Percentiles rank a stretch among this genome's conserved stretches.
These are phyloP conservation scores for Climacium dendroides DNA, from an alignment of 225 moss, liverwort and hornwort genomes.

Conservation along the genomic window DNA sequence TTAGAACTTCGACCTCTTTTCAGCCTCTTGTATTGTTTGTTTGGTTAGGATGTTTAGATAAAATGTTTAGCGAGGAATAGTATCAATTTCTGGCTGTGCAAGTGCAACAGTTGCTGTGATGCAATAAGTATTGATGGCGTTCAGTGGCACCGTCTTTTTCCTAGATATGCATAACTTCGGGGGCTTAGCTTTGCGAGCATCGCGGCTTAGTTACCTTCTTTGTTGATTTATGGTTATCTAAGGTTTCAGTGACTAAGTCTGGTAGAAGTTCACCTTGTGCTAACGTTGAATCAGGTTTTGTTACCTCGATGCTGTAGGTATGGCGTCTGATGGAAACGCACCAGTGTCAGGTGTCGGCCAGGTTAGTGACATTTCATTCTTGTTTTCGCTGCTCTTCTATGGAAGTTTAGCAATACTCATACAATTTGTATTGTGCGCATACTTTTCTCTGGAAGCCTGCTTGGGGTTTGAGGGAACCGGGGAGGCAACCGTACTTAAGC, in stretches of 20 bases:
- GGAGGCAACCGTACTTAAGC: background rate
- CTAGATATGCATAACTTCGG: background rate
- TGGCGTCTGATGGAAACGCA: conserved; percentile 23
- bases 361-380: background rate
- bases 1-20: background rate
- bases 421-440: background rate
- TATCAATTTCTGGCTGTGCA: background rate
- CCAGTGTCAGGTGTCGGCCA: conserved; percentile 1
- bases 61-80: no score
- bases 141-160: background rate
- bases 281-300: background rate
- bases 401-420: background rate
- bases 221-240: background rate
- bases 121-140: background rate
- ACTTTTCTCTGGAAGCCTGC: background rate
- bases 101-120: background rate
- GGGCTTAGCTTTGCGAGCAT: background rate
- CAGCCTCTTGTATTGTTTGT: background rate
- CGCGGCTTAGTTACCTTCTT: background rate
- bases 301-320: background rate
- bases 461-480: background rate
- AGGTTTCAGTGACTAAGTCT: background rate
- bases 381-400: background rate
- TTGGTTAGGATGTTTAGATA: background rate
- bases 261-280: background rate